These are phyloP conservation scores for Calonectria hawksworthii DNA, from an alignment of 2,329 filamentous ascomycete genomes.

Conservation along the genomic window DNA sequence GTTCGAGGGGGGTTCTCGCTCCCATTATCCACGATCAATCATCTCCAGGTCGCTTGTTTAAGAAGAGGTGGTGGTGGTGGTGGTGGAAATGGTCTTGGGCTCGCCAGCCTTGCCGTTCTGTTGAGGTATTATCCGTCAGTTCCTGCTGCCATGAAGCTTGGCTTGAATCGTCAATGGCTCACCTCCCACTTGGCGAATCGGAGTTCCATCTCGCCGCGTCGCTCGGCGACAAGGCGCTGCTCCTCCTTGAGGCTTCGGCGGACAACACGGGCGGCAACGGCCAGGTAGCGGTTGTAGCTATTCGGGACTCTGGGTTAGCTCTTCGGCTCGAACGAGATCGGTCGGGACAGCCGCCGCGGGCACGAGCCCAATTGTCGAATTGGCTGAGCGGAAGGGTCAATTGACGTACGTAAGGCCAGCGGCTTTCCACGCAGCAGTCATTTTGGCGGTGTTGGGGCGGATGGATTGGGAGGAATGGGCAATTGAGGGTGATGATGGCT, in stretches of 20 bases:
- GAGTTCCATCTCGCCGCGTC: constrained; percentile 89
- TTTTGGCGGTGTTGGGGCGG: constrained; percentile 70
- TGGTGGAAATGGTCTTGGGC: constrained; percentile 74
- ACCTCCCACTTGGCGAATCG: constrained; percentile 97
- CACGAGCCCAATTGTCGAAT: constrained; percentile 32
- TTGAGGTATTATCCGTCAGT: constrained; percentile 53
- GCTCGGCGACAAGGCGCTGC: constrained; percentile 87
- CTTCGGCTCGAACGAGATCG: constrained; percentile 40
- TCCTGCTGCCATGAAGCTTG: constrained; percentile 17
- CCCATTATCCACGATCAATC: constrained; percentile 43
- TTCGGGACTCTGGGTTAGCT: constrained; percentile 53
- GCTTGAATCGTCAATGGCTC: constrained; percentile 43
- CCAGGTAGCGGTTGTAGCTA: constrained; percentile 99
- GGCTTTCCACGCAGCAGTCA: constrained; percentile 99
- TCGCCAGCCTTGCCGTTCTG: constrained; percentile 98
- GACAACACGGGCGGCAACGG: constrained; percentile 93
- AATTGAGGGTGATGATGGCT: constrained; percentile 51
- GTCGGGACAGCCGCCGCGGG: constrained; percentile 11
- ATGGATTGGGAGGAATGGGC: constrained; percentile 45
- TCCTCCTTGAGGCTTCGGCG: constrained; percentile 98
- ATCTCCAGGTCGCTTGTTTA: constrained; percentile 43
- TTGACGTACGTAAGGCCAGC: constrained; percentile 91
- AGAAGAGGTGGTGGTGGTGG: constrained; percentile 53
- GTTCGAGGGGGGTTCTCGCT: constrained; percentile 32
- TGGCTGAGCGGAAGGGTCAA: constrained; percentile 39